A percentile compares a stretch with the other conserved stretches of the same genome.
Evolutionary conservation across 2,329 filamentous ascomycete species (phyloP).

Genomic region (Chalaropsis thielavioides): DNA sequence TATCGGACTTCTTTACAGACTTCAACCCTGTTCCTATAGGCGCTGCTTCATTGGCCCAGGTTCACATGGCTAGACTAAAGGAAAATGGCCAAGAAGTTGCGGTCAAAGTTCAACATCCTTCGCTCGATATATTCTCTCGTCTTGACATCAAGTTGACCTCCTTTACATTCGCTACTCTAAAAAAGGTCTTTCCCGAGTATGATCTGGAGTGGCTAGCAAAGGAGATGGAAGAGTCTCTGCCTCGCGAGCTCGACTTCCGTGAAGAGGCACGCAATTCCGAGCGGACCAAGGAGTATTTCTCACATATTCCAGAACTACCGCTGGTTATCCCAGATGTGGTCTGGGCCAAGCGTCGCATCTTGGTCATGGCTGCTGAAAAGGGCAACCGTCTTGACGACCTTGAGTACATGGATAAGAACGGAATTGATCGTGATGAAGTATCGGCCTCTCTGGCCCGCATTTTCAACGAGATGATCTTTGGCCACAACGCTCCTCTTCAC

Average conservation of each 20-base stretch:
- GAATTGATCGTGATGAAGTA: constrained; percentile 89
- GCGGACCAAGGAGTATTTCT: constrained; percentile 68
- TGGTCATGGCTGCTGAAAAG: constrained; percentile 89
- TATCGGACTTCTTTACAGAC: constrained; percentile 73
- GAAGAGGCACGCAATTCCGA: constrained; percentile 74
- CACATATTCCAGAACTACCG: constrained; percentile 56
- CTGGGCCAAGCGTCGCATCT: constrained; percentile 75
- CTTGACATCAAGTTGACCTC: constrained; percentile 75
- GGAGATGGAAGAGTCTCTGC: constrained; percentile 83
- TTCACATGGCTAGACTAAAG: constrained; percentile 73
- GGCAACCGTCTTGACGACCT: constrained; percentile 82
- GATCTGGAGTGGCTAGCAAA: constrained; percentile 90
- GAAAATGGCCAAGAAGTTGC: constrained; percentile 76
- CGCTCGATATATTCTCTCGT: constrained; percentile 75
- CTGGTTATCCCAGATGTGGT: constrained; percentile 79
- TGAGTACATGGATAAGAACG: constrained; percentile 66
- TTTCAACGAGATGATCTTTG: constrained; percentile 99
- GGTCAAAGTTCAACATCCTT: constrained; percentile 92
- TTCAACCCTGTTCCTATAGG: constrained; percentile 74
- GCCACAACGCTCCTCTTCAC: constrained; percentile 72
- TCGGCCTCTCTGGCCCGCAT: constrained; percentile 79
- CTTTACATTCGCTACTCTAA: constrained; percentile 80
- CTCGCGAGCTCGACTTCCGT: constrained; percentile 80
- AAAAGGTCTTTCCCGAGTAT: constrained; percentile 92
- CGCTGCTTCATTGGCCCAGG: constrained; percentile 85